These are phyloP conservation scores for Berberis thunbergii DNA, from an alignment of 164 flowering plant genomes.

Conservation along the genomic window DNA sequence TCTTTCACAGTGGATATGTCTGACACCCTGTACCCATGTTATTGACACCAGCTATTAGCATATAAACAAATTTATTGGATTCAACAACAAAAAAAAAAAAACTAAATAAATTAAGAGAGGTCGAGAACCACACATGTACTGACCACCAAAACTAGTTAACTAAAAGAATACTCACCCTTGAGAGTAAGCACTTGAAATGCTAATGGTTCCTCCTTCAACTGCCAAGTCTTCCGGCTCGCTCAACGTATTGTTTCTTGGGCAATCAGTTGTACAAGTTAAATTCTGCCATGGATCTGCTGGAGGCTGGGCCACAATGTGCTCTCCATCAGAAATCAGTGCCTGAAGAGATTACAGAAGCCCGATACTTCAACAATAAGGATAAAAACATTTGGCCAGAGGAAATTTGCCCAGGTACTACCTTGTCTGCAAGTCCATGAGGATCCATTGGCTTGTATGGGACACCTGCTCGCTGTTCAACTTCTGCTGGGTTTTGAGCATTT, in stretches of 20 bases:
- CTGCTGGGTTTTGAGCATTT: constrained; percentile 33
- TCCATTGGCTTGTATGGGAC: constrained; percentile 31
- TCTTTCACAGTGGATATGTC: too few relatives aligned
- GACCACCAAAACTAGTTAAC: too few relatives aligned
- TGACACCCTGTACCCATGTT: too few relatives aligned
- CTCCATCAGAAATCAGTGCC: constrained; percentile 24
- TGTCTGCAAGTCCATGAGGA: constrained; percentile 37
- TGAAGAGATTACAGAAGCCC: constrained; percentile 34
- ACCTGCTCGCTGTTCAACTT: constrained; percentile 36
- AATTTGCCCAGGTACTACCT: constrained; percentile 28
- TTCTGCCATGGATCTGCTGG: constrained; percentile 20
- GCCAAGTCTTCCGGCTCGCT: constrained; percentile 49
- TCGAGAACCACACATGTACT: too few relatives aligned
- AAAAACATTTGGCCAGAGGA: constrained; percentile 25
- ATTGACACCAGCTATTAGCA: too few relatives aligned
- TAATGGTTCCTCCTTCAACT: constrained; percentile 88
- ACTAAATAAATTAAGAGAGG: too few relatives aligned
- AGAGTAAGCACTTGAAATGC: constrained; percentile 69
- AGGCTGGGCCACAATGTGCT: constrained; percentile 17
- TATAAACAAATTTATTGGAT: too few relatives aligned
- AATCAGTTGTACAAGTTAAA: constrained; percentile 29
- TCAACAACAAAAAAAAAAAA: too few relatives aligned
- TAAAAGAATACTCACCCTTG: constrained; percentile 48
- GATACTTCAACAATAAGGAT: constrained; percentile 26
- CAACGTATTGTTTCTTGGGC: constrained; percentile 27